Conservation (phyloP, 352 stramenopile species). For the Pilasporangium apinafurcum region DNA sequence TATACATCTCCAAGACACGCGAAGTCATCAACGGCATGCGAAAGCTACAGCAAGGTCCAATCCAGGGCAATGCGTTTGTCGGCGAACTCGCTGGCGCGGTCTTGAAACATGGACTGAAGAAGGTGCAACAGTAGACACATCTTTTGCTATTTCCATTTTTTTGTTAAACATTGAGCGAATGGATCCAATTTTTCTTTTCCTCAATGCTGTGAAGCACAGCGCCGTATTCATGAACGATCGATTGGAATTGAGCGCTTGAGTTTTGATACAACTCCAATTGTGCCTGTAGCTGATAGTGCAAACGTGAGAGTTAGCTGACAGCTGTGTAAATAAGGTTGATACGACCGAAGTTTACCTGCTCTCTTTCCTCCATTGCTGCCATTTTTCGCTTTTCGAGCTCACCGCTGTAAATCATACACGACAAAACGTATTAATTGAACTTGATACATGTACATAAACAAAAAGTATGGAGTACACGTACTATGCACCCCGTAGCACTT, state of each 20-base stretch:
- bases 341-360: no score
- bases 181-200: constrained; percentile 34
- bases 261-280: constrained; percentile 27
- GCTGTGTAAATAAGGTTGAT: no score
- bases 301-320: background rate
- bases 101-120: constrained; percentile 68
- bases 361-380: no score
- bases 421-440: background rate
- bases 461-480: constrained; percentile 5
- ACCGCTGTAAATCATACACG: constrained; percentile 4
- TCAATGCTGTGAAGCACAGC: constrained; percentile 20
- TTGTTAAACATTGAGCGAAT: constrained; percentile 28
- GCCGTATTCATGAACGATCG: constrained; percentile 26
- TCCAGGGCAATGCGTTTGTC: constrained; percentile 58
- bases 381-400: constrained; percentile 16
- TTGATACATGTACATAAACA: background rate
- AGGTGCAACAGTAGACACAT: constrained; percentile 11
- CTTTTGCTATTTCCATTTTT: background rate
- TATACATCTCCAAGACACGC: constrained; percentile 95
- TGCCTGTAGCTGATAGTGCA: constrained; percentile 13
- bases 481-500: constrained; percentile 13
- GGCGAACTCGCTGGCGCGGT: constrained; percentile 66
- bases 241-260: constrained; percentile 24
- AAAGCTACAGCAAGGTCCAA: constrained; percentile 64
- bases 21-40: constrained; percentile 93